A percentile compares a stretch with the other conserved stretches of the same genome.
Evolutionary conservation across 1,139 yeast genomes (phyloP).

Genomic region (Hemisphaericaspora xylofermentans): DNA sequence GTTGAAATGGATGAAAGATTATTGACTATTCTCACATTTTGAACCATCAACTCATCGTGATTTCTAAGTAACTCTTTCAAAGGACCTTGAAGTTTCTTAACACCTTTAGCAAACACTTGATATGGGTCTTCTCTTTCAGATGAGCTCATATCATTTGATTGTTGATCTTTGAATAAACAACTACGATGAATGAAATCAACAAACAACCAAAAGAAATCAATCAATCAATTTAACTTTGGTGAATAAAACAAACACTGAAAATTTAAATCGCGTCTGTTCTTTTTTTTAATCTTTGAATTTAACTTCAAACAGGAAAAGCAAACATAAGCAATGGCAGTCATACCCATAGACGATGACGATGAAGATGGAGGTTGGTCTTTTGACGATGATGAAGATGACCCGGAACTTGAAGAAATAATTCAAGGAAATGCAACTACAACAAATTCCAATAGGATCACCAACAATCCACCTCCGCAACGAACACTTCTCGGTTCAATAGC

Average conservation of each 20-base stretch:
- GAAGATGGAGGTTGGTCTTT: conserved; percentile 14
- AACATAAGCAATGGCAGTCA: conserved; percentile 4
- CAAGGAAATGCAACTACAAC: neutral
- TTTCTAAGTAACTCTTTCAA: conserved; percentile 22
- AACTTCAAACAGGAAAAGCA: no score
- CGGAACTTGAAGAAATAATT: conserved; percentile 14
- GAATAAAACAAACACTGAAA: neutral
- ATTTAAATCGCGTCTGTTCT: conserved; percentile 1
- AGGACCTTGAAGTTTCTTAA: conserved; percentile 24
- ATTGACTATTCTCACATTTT: conserved; percentile 25
- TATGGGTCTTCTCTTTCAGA: conserved; percentile 22
- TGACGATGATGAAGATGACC: conserved; percentile 17
- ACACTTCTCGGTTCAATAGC: conserved; percentile 7
- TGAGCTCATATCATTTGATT: neutral
- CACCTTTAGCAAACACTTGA: conserved; percentile 19
- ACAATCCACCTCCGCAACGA: conserved; percentile 6
- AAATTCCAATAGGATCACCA: neutral
- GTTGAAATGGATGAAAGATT: conserved; percentile 20
- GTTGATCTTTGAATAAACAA: no score
- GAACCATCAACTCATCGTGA: conserved; percentile 30
- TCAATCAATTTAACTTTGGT: neutral
- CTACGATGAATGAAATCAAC: no score
- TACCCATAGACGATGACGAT: conserved; percentile 10
- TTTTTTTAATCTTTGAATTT: neutral
- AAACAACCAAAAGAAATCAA: no score